A percentile compares a stretch with the other conserved stretches of the same genome.
phyloP scores from a whole-genome alignment of 441 rosid species.

The Erodium moschatum region DNA sequence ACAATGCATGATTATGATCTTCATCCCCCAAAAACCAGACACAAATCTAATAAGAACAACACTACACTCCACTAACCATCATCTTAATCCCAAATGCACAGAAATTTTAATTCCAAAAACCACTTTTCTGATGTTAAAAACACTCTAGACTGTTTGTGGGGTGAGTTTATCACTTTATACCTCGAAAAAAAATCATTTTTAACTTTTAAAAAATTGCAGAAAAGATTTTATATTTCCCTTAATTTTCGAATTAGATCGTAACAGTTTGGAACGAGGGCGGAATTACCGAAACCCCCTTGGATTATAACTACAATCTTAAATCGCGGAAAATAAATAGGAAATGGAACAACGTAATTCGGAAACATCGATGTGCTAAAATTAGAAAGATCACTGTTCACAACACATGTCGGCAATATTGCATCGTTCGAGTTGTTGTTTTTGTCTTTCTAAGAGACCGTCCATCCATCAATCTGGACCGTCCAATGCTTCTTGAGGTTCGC shows the following conservation, averaged over 20 bases:
- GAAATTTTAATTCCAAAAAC: not conserved
- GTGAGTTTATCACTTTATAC: not conserved
- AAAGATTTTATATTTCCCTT: constrained; percentile 26
- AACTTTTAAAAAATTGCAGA: constrained; percentile 19
- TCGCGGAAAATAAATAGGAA: constrained; percentile 4
- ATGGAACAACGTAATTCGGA: constrained; percentile 12
- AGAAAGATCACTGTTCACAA: constrained; percentile 9
- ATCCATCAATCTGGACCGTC: constrained; percentile 20
- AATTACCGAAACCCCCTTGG: constrained; percentile 20
- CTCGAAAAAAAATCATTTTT: not conserved
- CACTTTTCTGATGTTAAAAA: not conserved
- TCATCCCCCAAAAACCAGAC: not conserved
- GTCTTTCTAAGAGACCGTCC: not conserved
- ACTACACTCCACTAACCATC: not conserved
- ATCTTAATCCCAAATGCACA: not conserved
- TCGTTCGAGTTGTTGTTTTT: too few species aligned
- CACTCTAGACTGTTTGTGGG: constrained; percentile 7
- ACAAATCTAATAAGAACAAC: not conserved
- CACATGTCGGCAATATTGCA: constrained; percentile 19
- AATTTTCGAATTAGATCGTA: constrained; percentile 25
- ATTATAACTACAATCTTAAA: not conserved
- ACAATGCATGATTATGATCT: not conserved
- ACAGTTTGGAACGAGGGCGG: constrained; percentile 16
- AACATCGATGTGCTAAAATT: constrained; percentile 26
- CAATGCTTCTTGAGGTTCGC: constrained; percentile 10